phyloP scores from a whole-genome alignment of 306 rosid species.

The Begonia loranthoides region DNA sequence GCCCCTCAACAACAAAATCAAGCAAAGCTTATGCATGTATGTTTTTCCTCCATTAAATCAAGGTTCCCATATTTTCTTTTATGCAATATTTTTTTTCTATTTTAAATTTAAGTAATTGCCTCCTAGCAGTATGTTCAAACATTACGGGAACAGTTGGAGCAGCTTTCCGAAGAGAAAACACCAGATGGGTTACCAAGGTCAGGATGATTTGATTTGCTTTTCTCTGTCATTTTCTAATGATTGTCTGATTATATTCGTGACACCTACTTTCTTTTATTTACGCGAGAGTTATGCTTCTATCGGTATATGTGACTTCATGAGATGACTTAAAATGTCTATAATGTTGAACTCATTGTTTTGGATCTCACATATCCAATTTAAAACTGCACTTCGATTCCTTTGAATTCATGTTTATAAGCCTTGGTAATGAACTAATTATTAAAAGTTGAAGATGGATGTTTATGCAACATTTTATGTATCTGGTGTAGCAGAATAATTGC shows the following conservation, averaged over 20 bases:
- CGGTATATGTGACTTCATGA: neutral
- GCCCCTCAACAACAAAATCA: constrained; percentile 79
- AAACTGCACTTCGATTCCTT: too few species aligned
- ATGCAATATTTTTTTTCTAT: constrained; percentile 5
- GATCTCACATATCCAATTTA: too few species aligned
- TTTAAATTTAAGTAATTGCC: neutral
- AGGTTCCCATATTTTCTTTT: too few species aligned
- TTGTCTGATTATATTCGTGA: neutral
- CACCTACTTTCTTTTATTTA: neutral
- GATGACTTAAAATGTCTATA: too few species aligned
- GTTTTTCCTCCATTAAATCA: constrained; percentile 6
- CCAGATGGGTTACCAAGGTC: constrained; percentile 74
- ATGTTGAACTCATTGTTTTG: too few species aligned
- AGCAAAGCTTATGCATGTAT: constrained; percentile 77
- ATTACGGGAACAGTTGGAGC: constrained; percentile 73
- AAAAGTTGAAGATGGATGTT: too few species aligned
- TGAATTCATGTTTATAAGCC: too few species aligned
- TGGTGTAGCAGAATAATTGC: too few species aligned
- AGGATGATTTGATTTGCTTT: neutral
- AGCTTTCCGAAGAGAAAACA: constrained; percentile 71
- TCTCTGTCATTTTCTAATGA: constrained; percentile 1
- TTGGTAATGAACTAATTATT: too few species aligned
- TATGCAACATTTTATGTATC: too few species aligned
- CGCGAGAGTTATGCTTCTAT: neutral
- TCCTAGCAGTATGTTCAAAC: constrained; percentile 71